Evolutionary conservation across 176 grass and related monocot species (phyloP).

Genomic region (Zizania latifolia): DNA sequence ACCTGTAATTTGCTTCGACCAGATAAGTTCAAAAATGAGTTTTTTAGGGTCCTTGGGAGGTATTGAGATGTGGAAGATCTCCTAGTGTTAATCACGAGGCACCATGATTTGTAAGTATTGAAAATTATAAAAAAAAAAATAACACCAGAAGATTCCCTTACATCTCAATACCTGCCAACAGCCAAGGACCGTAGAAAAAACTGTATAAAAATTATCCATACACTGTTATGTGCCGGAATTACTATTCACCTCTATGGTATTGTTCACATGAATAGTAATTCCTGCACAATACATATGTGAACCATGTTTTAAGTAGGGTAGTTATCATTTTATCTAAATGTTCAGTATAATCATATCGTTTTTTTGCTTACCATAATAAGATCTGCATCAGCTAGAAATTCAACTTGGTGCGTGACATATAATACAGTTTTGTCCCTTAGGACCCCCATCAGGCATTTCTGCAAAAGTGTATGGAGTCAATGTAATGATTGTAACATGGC

Average conservation of each 20-base stretch:
- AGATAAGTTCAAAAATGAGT: not conserved
- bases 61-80: not conserved
- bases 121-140: not conserved
- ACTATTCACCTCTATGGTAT: no score
- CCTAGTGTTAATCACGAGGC: not conserved
- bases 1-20: conserved; percentile 39
- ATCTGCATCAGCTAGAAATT: not conserved
- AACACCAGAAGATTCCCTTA: not conserved
- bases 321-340: not conserved
- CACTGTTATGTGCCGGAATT: no score
- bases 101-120: not conserved
- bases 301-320: not conserved
- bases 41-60: not conserved
- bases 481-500: not conserved
- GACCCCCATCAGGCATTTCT: not conserved
- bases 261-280: no score
- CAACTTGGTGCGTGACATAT: not conserved
- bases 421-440: not conserved
- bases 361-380: not conserved
- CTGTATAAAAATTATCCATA: no score
- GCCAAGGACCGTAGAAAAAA: not conserved
- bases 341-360: not conserved
- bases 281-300: no score
- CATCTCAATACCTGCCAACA: not conserved
- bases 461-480: not conserved